Conservation (phyloP, 768 basidiomycete genomes). For the Boletus bicolor region DNA sequence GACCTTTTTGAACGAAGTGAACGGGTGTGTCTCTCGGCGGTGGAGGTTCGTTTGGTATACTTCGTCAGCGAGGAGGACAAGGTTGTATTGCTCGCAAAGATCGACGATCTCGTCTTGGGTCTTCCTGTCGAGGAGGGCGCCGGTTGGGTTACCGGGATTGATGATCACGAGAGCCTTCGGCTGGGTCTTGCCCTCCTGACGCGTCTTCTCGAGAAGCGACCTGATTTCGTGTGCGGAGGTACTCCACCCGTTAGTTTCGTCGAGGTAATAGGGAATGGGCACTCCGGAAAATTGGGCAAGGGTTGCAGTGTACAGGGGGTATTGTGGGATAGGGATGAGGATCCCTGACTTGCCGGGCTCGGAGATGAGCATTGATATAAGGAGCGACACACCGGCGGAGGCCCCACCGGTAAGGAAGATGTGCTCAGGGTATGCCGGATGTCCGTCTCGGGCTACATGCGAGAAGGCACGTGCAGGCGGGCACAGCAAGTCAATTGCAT, state of each 20-base stretch:
- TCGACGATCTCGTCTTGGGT: conserved; percentile 77
- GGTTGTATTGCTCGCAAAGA: conserved; percentile 77
- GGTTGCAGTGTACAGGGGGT: conserved; percentile 95
- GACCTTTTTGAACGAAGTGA: conserved; percentile 92
- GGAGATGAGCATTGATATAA: conserved; percentile 77
- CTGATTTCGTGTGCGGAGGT: conserved; percentile 70
- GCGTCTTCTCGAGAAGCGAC: conserved; percentile 61
- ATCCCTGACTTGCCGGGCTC: conserved; percentile 62
- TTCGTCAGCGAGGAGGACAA: conserved; percentile 94
- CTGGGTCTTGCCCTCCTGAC: conserved; percentile 49
- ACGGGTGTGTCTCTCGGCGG: conserved; percentile 59
- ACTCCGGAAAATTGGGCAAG: conserved; percentile 82
- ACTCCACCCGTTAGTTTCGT: conserved; percentile 80
- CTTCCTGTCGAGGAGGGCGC: conserved; percentile 67
- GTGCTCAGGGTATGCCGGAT: conserved; percentile 72
- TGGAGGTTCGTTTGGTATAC: conserved; percentile 98
- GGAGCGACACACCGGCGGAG: conserved; percentile 87
- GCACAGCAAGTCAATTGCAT: conserved; percentile 4
- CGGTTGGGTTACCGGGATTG: conserved; percentile 98
- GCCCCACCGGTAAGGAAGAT: conserved; percentile 97
- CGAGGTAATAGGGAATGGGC: conserved; percentile 84
- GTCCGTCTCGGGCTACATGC: conserved; percentile 79
- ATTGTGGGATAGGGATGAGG: conserved; percentile 97
- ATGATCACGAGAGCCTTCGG: conserved; percentile 92
- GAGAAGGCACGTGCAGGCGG: not conserved